Evolutionary conservation across 768 basidiomycete genomes (phyloP).

Genomic region (Naganishia kalamii): DNA sequence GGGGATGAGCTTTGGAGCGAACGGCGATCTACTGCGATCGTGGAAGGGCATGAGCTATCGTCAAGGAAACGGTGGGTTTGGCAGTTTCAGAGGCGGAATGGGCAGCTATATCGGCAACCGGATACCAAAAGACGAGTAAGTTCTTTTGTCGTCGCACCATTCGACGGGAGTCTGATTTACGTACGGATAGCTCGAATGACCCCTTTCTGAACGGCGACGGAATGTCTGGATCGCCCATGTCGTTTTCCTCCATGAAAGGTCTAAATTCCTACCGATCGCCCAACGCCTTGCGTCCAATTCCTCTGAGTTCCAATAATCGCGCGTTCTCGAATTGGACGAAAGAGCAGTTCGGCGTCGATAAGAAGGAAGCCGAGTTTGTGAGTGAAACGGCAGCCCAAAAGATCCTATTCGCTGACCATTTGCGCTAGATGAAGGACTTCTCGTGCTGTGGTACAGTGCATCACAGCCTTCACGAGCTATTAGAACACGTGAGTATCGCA

Average conservation of each 20-base stretch:
- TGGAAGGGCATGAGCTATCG: conserved; percentile 1
- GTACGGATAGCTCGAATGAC: not conserved
- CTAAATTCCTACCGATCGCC: conserved; percentile 22
- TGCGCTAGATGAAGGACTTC: conserved; percentile 23
- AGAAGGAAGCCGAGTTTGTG: conserved; percentile 28
- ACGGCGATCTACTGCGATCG: conserved; percentile 15
- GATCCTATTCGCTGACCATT: no score
- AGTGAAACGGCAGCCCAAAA: no score
- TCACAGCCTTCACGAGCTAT: conserved; percentile 38
- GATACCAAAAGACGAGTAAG: conserved; percentile 22
- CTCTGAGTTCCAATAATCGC: not conserved
- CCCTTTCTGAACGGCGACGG: not conserved
- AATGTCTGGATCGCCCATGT: not conserved
- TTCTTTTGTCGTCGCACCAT: not conserved
- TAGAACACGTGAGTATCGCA: conserved; percentile 38
- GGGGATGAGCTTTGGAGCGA: conserved; percentile 23
- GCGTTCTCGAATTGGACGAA: conserved; percentile 11
- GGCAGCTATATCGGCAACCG: conserved; percentile 15
- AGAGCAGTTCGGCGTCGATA: conserved; percentile 8
- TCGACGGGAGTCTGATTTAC: not conserved
- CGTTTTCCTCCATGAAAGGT: conserved; percentile 22
- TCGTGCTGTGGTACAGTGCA: conserved; percentile 38
- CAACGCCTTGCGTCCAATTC: not conserved
- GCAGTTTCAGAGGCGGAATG: conserved; percentile 15
- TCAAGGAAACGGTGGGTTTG: conserved; percentile 9